Base-by-base conservation (phyloP, 768 basidiomycete genomes). In the Mycena capillaripes region DNA sequence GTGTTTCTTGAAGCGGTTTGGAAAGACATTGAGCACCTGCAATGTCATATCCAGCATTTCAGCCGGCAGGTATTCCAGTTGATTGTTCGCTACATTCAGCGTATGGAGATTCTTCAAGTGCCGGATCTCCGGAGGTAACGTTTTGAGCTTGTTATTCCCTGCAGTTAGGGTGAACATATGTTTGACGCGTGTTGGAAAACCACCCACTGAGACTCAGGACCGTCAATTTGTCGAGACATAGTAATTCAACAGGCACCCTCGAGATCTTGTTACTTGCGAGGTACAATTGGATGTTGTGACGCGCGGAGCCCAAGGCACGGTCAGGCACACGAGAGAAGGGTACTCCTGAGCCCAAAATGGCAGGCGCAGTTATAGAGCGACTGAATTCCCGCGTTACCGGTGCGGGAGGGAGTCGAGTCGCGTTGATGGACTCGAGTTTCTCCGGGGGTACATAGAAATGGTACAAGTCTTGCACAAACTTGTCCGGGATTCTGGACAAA, bases 21-120 rank as follows among this genome's bases (percentile, higher is more conserved):
- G 90, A 44, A 88, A 78, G 3, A 93, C 76, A 23, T 77, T 73
- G 7, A 94, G 81, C 11, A 78, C 82, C 23, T 77, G 77, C 1
- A 93, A 82, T n/a, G 78, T 83, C 88, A 93, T 89, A 34, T 81
- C 77, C n/a, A 86, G 79, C 77, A 94, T 86, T 77, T 94, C 92
- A 9, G 90, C 86, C 17, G 93, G 93, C 0, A 95, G 79, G 78
- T 87, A 92, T 65, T 78, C 75, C 2, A 94, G 80, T 36, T 81
- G 79, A 78, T 95, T 95, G 63, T 86, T 84, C 0, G 91, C 84
- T 4, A 95, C 75, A 70, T 93, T 92, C 9, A 95, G 84, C 52
- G 90, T 87, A 58, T 83, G 83, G 3, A 95, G 85, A 58, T 87
- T 86, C 11, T 77, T 82, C 21, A 94, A 83, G 8, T 82, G 82